Conservation (phyloP, 179 eudicot genomes). For the Camellia oleifera region DNA sequence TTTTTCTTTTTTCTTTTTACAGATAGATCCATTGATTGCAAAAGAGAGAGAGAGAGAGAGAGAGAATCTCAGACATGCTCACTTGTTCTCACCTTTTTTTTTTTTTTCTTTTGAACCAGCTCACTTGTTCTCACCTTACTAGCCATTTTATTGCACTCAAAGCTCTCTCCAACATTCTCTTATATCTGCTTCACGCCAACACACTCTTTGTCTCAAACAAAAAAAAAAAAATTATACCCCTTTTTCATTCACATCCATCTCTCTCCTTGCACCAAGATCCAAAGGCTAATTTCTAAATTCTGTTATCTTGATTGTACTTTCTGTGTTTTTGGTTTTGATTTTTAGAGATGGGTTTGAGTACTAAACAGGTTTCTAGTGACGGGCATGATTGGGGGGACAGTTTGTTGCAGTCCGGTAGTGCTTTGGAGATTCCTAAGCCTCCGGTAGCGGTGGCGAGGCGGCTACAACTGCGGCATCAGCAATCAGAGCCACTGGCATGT, state of each 20-base stretch:
- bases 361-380: constrained; percentile 52
- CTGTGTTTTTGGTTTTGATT: constrained; percentile 2
- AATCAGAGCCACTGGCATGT: constrained; percentile 50
- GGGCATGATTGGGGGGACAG: constrained; percentile 43
- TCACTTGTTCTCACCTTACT: constrained; percentile 31
- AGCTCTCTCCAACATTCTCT: constrained; percentile 13
- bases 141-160: constrained; percentile 24
- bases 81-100: constrained; percentile 34
- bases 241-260: constrained; percentile 1
- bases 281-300: constrained; percentile 13
- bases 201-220: constrained; percentile 17
- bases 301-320: not conserved
- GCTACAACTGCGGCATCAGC: constrained; percentile 21
- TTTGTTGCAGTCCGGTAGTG: constrained; percentile 21
- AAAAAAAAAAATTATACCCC: constrained; percentile 7
- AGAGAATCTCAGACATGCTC: constrained; percentile 43
- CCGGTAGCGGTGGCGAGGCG: constrained; percentile 16
- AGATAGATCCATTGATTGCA: constrained; percentile 25
- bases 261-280: constrained; percentile 20
- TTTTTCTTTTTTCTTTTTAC: constrained; percentile 29
- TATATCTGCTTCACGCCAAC: constrained; percentile 23
- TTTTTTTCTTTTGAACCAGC: no score
- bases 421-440: constrained; percentile 25
- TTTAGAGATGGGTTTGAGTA: constrained; percentile 49
- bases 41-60: constrained; percentile 14